These are phyloP conservation scores for Raddia distichophylla DNA, from an alignment of 176 grass and related monocot species.

Conservation along the genomic window DNA sequence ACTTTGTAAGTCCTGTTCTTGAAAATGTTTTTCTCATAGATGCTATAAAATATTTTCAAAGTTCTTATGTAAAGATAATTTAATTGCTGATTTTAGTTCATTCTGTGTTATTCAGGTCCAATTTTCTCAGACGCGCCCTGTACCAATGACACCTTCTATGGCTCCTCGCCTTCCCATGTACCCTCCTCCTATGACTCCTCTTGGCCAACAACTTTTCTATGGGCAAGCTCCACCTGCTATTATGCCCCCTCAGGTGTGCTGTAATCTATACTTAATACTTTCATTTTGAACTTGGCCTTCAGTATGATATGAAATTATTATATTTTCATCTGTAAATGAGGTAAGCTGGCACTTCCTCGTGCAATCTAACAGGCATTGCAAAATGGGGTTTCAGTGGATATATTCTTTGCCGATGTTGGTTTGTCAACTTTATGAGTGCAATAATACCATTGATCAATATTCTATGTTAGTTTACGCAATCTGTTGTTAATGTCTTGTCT, in stretches of 20 bases:
- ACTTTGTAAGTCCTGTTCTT: neutral
- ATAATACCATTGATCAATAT: constrained; percentile 22
- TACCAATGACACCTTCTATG: constrained; percentile 71
- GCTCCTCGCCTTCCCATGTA: constrained; percentile 81
- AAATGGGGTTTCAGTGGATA: neutral
- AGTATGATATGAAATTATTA: neutral
- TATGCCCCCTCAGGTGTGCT: constrained; percentile 72
- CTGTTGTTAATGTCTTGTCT: neutral
- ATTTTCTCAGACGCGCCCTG: constrained; percentile 82
- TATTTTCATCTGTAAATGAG: constrained; percentile 3
- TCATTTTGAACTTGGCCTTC: neutral
- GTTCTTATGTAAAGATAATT: neutral
- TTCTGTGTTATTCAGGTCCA: constrained; percentile 59
- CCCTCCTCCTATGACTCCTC: constrained; percentile 70
- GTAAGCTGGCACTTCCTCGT: constrained; percentile 12
- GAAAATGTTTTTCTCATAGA: neutral
- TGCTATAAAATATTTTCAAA: neutral
- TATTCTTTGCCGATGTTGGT: neutral
- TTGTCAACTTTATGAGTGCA: neutral
- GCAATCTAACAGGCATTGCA: neutral
- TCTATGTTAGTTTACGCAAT: neutral
- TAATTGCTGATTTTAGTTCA: constrained; percentile 20
- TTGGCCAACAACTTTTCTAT: constrained; percentile 89
- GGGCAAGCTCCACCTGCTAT: constrained; percentile 79
- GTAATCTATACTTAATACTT: neutral